Evolutionary conservation across 192 early-diverging fungal genomes (phyloP), one percentile per base, ranked within the genome.

Genomic region (Coemansia nantahalensis): DNA sequence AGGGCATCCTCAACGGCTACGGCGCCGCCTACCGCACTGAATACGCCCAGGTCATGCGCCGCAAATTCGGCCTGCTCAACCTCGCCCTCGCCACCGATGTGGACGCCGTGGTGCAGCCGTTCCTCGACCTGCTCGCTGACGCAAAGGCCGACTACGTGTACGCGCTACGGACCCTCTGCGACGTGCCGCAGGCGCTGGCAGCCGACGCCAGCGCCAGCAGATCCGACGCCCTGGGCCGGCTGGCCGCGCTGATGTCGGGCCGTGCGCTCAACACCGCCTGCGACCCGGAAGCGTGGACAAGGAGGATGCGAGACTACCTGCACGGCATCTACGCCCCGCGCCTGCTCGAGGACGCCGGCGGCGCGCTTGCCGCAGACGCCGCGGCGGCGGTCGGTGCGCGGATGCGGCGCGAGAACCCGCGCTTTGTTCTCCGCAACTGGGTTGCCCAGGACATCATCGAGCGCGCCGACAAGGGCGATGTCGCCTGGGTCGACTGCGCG

Each of bases 361-460:
- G 8, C 31, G 10, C 5, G 5, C 31, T 32, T 1, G 1, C 31
- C 8, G 31, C 31, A 1, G 5, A 3, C 1, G 31, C 23, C 3
- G 12, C n/a, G 22, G 31, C 17, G 9, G 19, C 14, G n/a, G 3
- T 48, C 19, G 42, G 31, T 16, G 40, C 30, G n/a, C 40, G 61
- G 16, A 93, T 95, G 91, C 64, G 82, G 34, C 36, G 44, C 11
- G 59, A 67, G 39, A 95, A 95, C 54, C 93, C 91, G 8, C 73
- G 72, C 34, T 91, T 86, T 69, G 79, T 88, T 8, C 69, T 90
- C 38, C 83, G 90, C 16, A 90, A 91, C 53, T 90, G 86, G 82
- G 81, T 90, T 26, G 82, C 88, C 4, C 80, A 89, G 46, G 80
- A 80, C 31, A 77, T 86, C 2, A 83, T 86, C 38, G 61, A 74